These are phyloP conservation scores for Epichloe aotearoae DNA, from an alignment of 2,329 filamentous ascomycete genomes.

Conservation along the genomic window DNA sequence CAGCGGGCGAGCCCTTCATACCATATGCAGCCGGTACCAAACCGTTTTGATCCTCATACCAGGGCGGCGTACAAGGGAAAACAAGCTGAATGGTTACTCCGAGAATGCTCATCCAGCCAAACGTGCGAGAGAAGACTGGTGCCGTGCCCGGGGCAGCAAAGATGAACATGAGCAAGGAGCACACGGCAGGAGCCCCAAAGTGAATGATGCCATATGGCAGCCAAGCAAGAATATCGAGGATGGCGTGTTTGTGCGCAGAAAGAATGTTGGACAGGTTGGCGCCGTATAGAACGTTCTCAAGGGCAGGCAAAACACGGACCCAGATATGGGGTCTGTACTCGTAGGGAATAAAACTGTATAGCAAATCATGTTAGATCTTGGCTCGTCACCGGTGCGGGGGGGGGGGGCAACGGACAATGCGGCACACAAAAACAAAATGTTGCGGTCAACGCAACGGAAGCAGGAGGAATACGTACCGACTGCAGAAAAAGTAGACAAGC, in stretches of 20 bases:
- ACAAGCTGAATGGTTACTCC: conserved; percentile 80
- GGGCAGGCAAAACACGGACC: conserved; percentile 84
- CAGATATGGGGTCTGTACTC: conserved; percentile 87
- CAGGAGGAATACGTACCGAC: conserved; percentile 53
- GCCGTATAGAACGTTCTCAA: conserved; percentile 94
- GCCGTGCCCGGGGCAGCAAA: conserved; percentile 78
- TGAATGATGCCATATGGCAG: conserved; percentile 85
- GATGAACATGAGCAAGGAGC: conserved; percentile 68
- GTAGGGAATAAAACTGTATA: conserved; percentile 66
- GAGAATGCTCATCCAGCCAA: conserved; percentile 83
- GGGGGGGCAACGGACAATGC: background rate
- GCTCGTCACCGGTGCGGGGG: background rate
- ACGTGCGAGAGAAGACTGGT: conserved; percentile 72
- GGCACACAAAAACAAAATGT: background rate
- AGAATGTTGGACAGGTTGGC: conserved; percentile 93
- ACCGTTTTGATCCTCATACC: conserved; percentile 92
- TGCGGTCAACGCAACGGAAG: background rate
- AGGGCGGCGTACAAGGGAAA: conserved; percentile 89
- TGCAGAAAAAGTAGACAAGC: conserved; percentile 83
- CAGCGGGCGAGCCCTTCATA: conserved; percentile 79
- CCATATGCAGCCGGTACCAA: conserved; percentile 85
- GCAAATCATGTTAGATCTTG: background rate
- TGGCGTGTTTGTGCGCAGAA: conserved; percentile 71
- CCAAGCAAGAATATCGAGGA: conserved; percentile 84
- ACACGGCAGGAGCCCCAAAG: conserved; percentile 73